A percentile compares a stretch with the other conserved stretches of the same genome.
Conservation (phyloP, 345 rosid genomes). For the Nasturtium officinale region DNA sequence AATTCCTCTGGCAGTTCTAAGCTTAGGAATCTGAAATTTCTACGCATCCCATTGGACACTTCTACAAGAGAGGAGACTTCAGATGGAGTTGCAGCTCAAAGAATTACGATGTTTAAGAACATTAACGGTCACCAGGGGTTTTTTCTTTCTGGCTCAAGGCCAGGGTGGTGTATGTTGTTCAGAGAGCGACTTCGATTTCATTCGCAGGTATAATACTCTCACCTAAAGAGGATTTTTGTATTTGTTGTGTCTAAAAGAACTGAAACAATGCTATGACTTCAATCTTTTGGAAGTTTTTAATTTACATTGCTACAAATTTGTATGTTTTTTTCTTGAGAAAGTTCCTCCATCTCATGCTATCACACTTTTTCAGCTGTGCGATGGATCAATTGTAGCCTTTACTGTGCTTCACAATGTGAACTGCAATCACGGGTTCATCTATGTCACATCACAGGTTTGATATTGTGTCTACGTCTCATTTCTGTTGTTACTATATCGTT, state of each 20-base stretch:
- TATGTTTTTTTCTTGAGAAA: slow-evolving; percentile 28
- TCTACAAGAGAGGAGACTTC: slow-evolving; percentile 77
- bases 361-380: slow-evolving; percentile 71
- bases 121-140: slow-evolving; percentile 86
- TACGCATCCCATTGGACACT: slow-evolving; percentile 71
- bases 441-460: slow-evolving; percentile 86
- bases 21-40: slow-evolving; percentile 82
- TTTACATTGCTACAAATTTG: background rate
- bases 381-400: slow-evolving; percentile 90
- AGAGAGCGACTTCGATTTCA: slow-evolving; percentile 92
- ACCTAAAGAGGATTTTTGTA: slow-evolving; percentile 8
- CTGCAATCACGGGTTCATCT: slow-evolving; percentile 93
- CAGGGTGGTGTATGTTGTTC: slow-evolving; percentile 95
- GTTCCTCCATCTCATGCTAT: slow-evolving; percentile 37
- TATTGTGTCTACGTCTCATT: slow-evolving; percentile 20
- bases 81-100: slow-evolving; percentile 55
- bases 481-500: slow-evolving; percentile 20
- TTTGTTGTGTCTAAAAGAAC: slow-evolving; percentile 24
- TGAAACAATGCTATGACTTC: slow-evolving; percentile 11
- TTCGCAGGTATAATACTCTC: slow-evolving; percentile 74
- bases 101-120: slow-evolving; percentile 84
- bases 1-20: slow-evolving; percentile 64
- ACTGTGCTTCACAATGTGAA: slow-evolving; percentile 98
- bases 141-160: slow-evolving; percentile 94
- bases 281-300: slow-evolving; percentile 1